Base-by-base conservation (phyloP, 257 asterid genomes). In the Solanum chilense region DNA sequence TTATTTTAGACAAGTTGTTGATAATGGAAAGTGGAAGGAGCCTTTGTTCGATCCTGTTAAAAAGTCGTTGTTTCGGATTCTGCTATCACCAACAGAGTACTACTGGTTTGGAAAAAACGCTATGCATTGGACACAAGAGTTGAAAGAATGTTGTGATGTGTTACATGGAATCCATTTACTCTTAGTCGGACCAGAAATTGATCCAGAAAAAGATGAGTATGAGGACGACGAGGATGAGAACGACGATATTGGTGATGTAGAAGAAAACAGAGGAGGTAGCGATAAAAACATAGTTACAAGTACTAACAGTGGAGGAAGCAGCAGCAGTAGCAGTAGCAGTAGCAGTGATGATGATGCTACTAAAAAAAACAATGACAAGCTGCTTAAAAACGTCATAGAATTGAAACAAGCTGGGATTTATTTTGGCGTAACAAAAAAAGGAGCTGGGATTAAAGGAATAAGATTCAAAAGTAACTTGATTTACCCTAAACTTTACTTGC, bases 131-230 rank as follows among this genome's bases (percentile, higher is more conserved):
- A 71, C 15, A 6, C 13, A 71, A 10, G 45, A 71, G 1, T 31
- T 73, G 86, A 69, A 80, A 29, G 58, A 75, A 49, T 86, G 87
- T 35, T 41, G 27, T 69, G 92, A 90, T 78, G 33, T 90, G 85
- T 86, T 90, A 49, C 90, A 88, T 9, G 89, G 87, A 37, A 87
- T 88, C 33, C 90, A 88, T 0, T 31, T 42, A 62, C 64, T 76
- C 15, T 13, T 90, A 16, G 42, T 88, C 2, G 92, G 90, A 9
- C 74, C 64, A n/a, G 77, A 29, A 66, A 73, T 20, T 7, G 71
- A 82, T 10, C 33, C 74, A 0, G 62, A 52, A 13, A 69, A 77
- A 64, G 58, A 73, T 12, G 85, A 87, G 27, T 29, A 42, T 5
- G 85, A 52, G 4, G 85, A 84, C 1, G 82, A 21, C 0, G 89